phyloP scores from a whole-genome alignment of 768 basidiomycete genomes.

The Leccinum aurantiacum region DNA sequence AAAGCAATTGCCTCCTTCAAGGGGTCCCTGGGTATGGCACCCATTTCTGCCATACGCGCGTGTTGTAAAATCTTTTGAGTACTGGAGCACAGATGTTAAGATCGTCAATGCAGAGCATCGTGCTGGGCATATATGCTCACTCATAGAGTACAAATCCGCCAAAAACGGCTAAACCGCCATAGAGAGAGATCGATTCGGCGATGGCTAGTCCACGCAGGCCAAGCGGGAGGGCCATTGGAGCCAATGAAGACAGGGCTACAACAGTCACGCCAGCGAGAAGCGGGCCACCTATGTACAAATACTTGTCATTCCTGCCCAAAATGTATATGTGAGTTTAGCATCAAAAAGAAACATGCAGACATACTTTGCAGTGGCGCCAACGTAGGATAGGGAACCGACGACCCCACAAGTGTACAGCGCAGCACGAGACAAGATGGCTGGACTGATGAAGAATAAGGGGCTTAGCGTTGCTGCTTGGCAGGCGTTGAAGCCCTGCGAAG shows the following conservation, averaged over 20 bases:
- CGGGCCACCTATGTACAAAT: slow-evolving; percentile 83
- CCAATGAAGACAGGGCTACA: slow-evolving; percentile 81
- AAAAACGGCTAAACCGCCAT: slow-evolving; percentile 88
- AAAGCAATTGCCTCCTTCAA: slow-evolving; percentile 75
- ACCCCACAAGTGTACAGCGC: slow-evolving; percentile 86
- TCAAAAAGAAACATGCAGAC: slow-evolving; percentile 13
- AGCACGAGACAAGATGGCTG: slow-evolving; percentile 81
- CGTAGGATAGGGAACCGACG: slow-evolving; percentile 82
- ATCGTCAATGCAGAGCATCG: background rate
- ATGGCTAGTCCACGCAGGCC: slow-evolving; percentile 75
- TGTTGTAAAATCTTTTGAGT: slow-evolving; percentile 84
- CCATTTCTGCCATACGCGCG: slow-evolving; percentile 70
- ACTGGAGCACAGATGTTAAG: slow-evolving; percentile 29
- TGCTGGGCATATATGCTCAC: slow-evolving; percentile 42
- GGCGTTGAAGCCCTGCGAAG: slow-evolving; percentile 70
- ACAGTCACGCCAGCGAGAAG: slow-evolving; percentile 88
- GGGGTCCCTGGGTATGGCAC: slow-evolving; percentile 67
- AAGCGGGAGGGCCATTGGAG: slow-evolving; percentile 86
- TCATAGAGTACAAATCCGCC: slow-evolving; percentile 85
- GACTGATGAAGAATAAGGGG: slow-evolving; percentile 86
- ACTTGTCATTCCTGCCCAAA: slow-evolving; percentile 64
- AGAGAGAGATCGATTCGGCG: slow-evolving; percentile 75
- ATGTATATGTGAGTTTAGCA: background rate
- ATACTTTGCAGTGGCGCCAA: slow-evolving; percentile 84
- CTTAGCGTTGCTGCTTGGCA: slow-evolving; percentile 86